A percentile compares a stretch with the other conserved stretches of the same genome.
phyloP scores from a whole-genome alignment of 805 yeast species.

The Schizosaccharomyces japonicus region DNA sequence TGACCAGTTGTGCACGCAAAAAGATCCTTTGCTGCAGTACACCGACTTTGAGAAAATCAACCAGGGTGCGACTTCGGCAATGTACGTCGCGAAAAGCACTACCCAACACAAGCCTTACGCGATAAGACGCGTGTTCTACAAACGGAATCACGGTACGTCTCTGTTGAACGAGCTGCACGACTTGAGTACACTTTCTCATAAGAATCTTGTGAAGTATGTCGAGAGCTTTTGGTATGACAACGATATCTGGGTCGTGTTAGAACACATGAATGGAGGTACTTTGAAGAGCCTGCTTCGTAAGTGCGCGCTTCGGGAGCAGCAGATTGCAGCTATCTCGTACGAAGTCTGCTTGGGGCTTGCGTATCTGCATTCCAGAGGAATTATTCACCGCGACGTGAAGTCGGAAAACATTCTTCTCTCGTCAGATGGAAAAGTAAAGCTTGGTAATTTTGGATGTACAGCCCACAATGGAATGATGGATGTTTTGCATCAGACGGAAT shows the following conservation, averaged over 20 bases:
- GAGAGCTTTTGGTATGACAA: neutral
- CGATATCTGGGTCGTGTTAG: neutral
- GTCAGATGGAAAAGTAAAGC: constrained; percentile 77
- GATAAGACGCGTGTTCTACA: too few species aligned
- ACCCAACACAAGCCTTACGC: too few species aligned
- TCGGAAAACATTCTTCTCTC: constrained; percentile 76
- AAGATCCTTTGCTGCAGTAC: neutral
- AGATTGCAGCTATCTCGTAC: neutral
- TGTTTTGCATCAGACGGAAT: too few species aligned
- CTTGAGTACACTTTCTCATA: neutral
- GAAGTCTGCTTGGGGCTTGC: constrained; percentile 37
- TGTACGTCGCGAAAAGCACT: neutral
- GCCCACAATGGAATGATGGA: too few species aligned
- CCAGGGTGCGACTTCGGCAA: neutral
- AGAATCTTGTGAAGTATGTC: neutral
- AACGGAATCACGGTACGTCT: neutral
- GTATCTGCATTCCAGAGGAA: constrained; percentile 77
- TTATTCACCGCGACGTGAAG: constrained; percentile 89
- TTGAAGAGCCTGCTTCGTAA: neutral
- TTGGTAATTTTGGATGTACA: constrained; percentile 64
- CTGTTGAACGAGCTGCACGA: neutral
- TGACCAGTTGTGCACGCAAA: neutral
- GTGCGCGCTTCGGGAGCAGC: neutral
- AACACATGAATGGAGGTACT: neutral
- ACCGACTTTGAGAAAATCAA: neutral